A percentile compares a stretch with the other conserved stretches of the same genome.
Conservation (phyloP, 768 basidiomycete species). For the Collybia sp. region DNA sequence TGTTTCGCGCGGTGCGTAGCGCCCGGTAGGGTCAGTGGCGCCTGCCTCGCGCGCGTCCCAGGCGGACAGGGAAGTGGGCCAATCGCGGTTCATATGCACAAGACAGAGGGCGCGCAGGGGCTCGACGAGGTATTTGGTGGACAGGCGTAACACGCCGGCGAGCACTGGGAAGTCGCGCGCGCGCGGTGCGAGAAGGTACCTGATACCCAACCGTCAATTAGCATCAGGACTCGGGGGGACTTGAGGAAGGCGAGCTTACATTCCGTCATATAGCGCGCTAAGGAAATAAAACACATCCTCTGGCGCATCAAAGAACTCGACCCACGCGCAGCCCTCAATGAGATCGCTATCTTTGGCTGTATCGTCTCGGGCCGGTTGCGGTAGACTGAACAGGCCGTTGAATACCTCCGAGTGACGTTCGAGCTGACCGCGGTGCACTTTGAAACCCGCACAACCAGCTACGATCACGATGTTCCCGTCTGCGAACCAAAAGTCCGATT, state of each 20-base stretch:
- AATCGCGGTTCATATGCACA: slow-evolving; percentile 53
- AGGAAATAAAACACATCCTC: slow-evolving; percentile 66
- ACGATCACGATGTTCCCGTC: slow-evolving; percentile 71
- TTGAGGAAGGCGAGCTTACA: slow-evolving; percentile 41
- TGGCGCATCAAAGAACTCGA: slow-evolving; percentile 62
- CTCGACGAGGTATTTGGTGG: slow-evolving; percentile 73
- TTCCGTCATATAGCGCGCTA: slow-evolving; percentile 68
- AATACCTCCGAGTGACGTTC: slow-evolving; percentile 78
- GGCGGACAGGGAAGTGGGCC: slow-evolving; percentile 59
- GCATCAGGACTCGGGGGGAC: not conserved
- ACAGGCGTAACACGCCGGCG: slow-evolving; percentile 63
- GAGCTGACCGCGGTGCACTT: slow-evolving; percentile 71
- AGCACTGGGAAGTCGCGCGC: slow-evolving; percentile 55
- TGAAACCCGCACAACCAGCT: slow-evolving; percentile 56
- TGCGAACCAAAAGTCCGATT: slow-evolving; percentile 65
- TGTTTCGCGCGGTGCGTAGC: slow-evolving; percentile 54
- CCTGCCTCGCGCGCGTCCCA: slow-evolving; percentile 67
- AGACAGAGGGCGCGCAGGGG: slow-evolving; percentile 61
- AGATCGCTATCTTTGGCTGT: slow-evolving; percentile 27
- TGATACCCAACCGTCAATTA: slow-evolving; percentile 20
- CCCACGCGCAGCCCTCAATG: slow-evolving; percentile 53
- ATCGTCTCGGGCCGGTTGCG: slow-evolving; percentile 35
- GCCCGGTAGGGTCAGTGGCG: slow-evolving; percentile 43
- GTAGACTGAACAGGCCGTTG: slow-evolving; percentile 58
- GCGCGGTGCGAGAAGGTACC: slow-evolving; percentile 51